Evolutionary conservation across 208 protist genomes (phyloP), one percentile per base, ranked within the genome.

Genomic region (Herpetomonas tarakana): DNA sequence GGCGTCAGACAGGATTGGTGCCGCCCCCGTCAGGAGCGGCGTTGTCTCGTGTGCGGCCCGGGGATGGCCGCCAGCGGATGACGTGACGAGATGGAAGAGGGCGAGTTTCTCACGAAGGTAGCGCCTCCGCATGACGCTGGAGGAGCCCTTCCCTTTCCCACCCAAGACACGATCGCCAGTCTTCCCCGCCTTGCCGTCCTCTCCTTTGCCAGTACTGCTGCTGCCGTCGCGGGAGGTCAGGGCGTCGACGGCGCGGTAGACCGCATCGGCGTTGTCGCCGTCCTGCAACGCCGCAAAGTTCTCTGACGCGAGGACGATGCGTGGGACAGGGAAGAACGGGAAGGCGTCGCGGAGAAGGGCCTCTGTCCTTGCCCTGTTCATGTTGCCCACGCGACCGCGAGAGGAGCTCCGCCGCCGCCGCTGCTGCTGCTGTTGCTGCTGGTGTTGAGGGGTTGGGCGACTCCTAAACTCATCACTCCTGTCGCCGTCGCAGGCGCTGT

Each of bases 281-380:
- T 93, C 86, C 41, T 80, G 70, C 25, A 90, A 60, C 19, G 61
- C 31, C 22, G 83, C 45, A 53, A 90, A 85, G 60, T 71, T 75
- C 29, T 80, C 69, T 29, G 86, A 79, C 2, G 79, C 76, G n/a
- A 93, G 64, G 0, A 90, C 57, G 4, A 93, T 45, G 0, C 72
- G 82, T 6, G 86, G 86, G 2, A 93, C 76, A 24, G 62, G 55
- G 28, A 86, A 82, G 54, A 81, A 86, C 18, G 41, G 62, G 3
- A 60, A 30, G 0, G 51, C 35, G 41, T 53, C 47, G 22, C 58
- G 57, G 38, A 22, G 49, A 7, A 14, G 39, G 24, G 35, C 35
- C 9, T 6, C 14, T 41, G 35, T 14, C 14, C 35, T 4, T 41
- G 35, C 35, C 14, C 35, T 4, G 44, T 22, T 49, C 11, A 11